These are phyloP conservation scores for Pseudopyrenochaeta lycopersici DNA, from an alignment of 2,329 filamentous ascomycete genomes.

Conservation along the genomic window DNA sequence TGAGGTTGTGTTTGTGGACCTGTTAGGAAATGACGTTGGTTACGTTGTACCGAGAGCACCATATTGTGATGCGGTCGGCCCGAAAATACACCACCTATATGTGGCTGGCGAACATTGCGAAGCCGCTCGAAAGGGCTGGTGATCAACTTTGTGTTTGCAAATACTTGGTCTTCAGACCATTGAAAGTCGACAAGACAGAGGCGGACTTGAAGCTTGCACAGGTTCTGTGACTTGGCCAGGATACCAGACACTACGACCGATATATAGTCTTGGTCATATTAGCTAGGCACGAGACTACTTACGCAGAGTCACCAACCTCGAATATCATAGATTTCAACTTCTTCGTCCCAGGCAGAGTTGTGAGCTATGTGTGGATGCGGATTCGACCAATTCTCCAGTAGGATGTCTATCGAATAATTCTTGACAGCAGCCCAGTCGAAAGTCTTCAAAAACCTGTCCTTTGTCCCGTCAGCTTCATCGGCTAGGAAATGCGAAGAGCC, in stretches of 20 bases:
- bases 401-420: constrained; percentile 45
- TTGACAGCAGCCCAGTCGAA: constrained; percentile 42
- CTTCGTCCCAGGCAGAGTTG: constrained; percentile 37
- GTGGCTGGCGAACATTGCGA: constrained; percentile 40
- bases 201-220: constrained; percentile 41
- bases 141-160: constrained; percentile 35
- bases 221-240: constrained; percentile 34
- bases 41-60: constrained; percentile 23
- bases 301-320: constrained; percentile 22
- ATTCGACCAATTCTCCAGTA: constrained; percentile 35
- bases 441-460: constrained; percentile 32
- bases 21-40: constrained; percentile 1
- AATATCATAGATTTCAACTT: constrained; percentile 49
- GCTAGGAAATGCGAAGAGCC: constrained; percentile 27
- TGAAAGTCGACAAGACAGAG: constrained; percentile 36
- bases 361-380: neutral
- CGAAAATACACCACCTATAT: constrained; percentile 33
- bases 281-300: neutral
- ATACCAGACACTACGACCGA: constrained; percentile 42
- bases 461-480: constrained; percentile 24
- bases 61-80: constrained; percentile 22
- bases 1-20: constrained; percentile 3
- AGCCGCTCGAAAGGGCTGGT: constrained; percentile 42
- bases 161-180: constrained; percentile 29
- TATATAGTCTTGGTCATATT: constrained; percentile 33